Evolutionary conservation across 208 protist genomes (phyloP).

Genomic region (Angomonas deanei): DNA sequence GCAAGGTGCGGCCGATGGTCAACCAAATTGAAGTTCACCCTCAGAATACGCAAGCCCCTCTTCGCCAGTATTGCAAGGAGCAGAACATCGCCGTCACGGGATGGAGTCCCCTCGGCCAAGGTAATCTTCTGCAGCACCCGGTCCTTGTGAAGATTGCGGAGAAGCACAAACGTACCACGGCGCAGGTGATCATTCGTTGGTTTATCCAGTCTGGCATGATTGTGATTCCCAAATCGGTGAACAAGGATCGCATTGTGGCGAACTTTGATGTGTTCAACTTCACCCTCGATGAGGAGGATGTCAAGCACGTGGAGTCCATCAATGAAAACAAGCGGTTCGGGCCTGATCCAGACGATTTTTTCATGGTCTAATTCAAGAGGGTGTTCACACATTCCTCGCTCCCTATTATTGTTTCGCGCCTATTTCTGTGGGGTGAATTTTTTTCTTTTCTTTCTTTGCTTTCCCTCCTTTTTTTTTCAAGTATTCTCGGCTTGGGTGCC

Average conservation of each 20-base stretch:
- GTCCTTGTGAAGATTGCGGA: slow-evolving; percentile 38
- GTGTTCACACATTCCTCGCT: neutral
- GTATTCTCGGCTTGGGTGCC: neutral
- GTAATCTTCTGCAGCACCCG: slow-evolving; percentile 28
- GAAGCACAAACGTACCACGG: slow-evolving; percentile 39
- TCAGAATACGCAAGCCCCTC: slow-evolving; percentile 38
- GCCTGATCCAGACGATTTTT: slow-evolving; percentile 37
- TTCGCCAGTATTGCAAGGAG: slow-evolving; percentile 64
- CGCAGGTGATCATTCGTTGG: slow-evolving; percentile 78
- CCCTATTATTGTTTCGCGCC: neutral
- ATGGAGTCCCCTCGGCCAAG: slow-evolving; percentile 79
- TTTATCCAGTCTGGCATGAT: slow-evolving; percentile 57
- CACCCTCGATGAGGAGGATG: slow-evolving; percentile 60
- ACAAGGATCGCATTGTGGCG: slow-evolving; percentile 70
- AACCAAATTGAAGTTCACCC: slow-evolving; percentile 93
- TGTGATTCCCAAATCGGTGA: slow-evolving; percentile 83
- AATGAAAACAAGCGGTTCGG: slow-evolving; percentile 42
- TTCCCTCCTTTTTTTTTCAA: slow-evolving; percentile 2
- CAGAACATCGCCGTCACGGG: slow-evolving; percentile 75
- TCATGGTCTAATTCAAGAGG: slow-evolving; percentile 7
- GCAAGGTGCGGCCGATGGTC: slow-evolving; percentile 69
- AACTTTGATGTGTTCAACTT: slow-evolving; percentile 90
- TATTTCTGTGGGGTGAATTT: too few species aligned
- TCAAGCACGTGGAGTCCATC: slow-evolving; percentile 46
- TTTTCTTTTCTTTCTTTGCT: neutral